phyloP scores from a whole-genome alignment of 1,139 yeast species.

The Blastobotrys indianensis region DNA sequence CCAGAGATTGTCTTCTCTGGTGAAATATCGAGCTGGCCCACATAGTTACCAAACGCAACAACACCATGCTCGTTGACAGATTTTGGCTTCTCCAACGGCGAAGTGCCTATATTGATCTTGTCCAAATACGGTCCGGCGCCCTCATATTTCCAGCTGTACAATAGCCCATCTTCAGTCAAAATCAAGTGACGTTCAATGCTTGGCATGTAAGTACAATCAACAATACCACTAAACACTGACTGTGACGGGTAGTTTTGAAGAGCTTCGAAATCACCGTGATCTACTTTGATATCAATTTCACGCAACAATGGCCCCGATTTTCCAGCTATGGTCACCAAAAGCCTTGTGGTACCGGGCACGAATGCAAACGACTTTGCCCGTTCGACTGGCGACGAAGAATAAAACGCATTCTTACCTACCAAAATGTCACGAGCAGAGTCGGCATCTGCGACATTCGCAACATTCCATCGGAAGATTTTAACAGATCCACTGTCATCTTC shows the following conservation, averaged over 20 bases:
- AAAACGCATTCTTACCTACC: too few relatives aligned
- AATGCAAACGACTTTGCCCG: too few relatives aligned
- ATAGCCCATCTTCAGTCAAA: slow-evolving; percentile 9
- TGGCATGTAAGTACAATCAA: slow-evolving; percentile 5
- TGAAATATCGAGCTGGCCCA: slow-evolving; percentile 4
- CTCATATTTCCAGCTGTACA: slow-evolving; percentile 10
- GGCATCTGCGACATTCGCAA: too few relatives aligned
- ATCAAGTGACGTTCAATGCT: slow-evolving; percentile 1
- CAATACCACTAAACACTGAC: slow-evolving; percentile 6
- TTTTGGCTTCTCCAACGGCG: neutral
- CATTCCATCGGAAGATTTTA: too few relatives aligned
- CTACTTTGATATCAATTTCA: too few relatives aligned
- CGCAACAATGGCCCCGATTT: neutral
- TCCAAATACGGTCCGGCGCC: slow-evolving; percentile 6
- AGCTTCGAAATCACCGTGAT: too few relatives aligned
- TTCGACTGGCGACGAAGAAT: too few relatives aligned
- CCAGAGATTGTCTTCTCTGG: neutral
- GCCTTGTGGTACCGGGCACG: slow-evolving; percentile 3
- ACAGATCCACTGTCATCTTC: slow-evolving; percentile 5
- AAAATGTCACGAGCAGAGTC: too few relatives aligned
- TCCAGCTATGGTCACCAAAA: slow-evolving; percentile 5
- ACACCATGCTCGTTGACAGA: slow-evolving; percentile 3
- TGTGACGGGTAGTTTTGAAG: slow-evolving; percentile 3
- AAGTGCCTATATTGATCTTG: neutral
- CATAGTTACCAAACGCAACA: slow-evolving; percentile 9